These are phyloP conservation scores for Ceratobasidium sp. DNA, from an alignment of 1,284 basidiomycete species.

Conservation along the genomic window DNA sequence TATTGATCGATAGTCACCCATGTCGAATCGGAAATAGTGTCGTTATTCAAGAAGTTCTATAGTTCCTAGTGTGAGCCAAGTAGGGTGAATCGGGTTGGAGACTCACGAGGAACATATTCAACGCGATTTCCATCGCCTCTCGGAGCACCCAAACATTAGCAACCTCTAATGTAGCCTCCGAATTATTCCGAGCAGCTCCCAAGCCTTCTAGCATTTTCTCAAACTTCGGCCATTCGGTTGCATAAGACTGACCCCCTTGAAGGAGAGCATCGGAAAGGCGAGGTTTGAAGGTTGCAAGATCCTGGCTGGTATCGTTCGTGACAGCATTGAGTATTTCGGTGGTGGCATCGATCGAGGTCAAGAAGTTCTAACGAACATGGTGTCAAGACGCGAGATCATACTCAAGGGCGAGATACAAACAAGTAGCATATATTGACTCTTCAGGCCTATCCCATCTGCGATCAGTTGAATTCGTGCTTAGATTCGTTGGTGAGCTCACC, in stretches of 20 bases:
- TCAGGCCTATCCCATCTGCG: constrained; percentile 2
- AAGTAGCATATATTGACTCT: constrained; percentile 12
- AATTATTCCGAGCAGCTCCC: too few relatives aligned
- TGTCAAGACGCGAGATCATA: too few relatives aligned
- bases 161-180: too few relatives aligned
- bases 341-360: neutral
- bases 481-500: neutral
- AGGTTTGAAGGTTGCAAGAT: too few relatives aligned
- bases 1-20: neutral
- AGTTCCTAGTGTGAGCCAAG: too few relatives aligned
- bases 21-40: neutral
- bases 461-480: neutral
- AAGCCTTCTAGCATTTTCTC: too few relatives aligned
- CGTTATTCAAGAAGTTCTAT: constrained; percentile 28
- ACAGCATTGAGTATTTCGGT: too few relatives aligned
- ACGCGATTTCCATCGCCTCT: neutral
- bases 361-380: neutral
- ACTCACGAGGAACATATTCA: constrained; percentile 1
- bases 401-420: neutral
- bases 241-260: too few relatives aligned
- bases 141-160: neutral
- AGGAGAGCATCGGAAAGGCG: too few relatives aligned
- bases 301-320: too few relatives aligned
- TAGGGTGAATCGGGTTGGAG: too few relatives aligned
- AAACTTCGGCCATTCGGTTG: too few relatives aligned